Evolutionary conservation across 2,329 filamentous ascomycete species (phyloP).

Genomic region (Phaeosphaeria sp.): DNA sequence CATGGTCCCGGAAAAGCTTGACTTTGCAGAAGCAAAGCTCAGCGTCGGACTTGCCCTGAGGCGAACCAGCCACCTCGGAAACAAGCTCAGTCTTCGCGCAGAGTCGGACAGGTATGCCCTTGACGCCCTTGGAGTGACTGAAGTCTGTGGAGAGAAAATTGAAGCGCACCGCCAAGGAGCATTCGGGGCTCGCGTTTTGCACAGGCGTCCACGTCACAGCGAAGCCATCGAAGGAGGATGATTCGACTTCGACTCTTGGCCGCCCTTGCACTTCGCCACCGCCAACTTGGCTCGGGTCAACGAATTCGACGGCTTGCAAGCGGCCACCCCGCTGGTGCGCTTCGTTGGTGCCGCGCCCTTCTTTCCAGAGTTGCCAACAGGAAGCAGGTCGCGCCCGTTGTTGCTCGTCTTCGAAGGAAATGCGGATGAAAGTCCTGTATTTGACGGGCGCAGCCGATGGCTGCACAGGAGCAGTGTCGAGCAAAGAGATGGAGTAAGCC

Average conservation of each 20-base stretch:
- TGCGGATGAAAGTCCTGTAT: constrained; percentile 90
- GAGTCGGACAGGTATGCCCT: constrained; percentile 91
- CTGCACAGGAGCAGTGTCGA: constrained; percentile 74
- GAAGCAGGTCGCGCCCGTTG: constrained; percentile 82
- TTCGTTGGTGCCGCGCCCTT: constrained; percentile 93
- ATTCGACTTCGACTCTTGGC: constrained; percentile 58
- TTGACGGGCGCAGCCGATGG: constrained; percentile 65
- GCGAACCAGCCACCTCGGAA: constrained; percentile 57
- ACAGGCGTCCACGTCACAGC: constrained; percentile 83
- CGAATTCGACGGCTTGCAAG: constrained; percentile 92
- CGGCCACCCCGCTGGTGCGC: constrained; percentile 92
- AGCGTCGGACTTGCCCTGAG: constrained; percentile 52
- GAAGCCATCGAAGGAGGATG: constrained; percentile 90
- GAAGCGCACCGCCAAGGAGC: constrained; percentile 89
- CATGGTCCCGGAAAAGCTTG: constrained; percentile 95
- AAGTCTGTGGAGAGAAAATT: constrained; percentile 99
- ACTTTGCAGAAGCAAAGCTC: constrained; percentile 97
- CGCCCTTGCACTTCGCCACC: constrained; percentile 58
- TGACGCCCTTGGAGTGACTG: constrained; percentile 97
- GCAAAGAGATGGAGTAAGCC: constrained; percentile 84
- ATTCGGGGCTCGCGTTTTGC: constrained; percentile 73
- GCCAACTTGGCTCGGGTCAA: constrained; percentile 68
- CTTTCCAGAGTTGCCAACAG: constrained; percentile 95
- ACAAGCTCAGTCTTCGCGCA: constrained; percentile 87
- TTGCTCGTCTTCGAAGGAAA: constrained; percentile 96